These are phyloP conservation scores for Yamadazyma nakazawae DNA, from an alignment of 805 yeast species.

Conservation along the genomic window DNA sequence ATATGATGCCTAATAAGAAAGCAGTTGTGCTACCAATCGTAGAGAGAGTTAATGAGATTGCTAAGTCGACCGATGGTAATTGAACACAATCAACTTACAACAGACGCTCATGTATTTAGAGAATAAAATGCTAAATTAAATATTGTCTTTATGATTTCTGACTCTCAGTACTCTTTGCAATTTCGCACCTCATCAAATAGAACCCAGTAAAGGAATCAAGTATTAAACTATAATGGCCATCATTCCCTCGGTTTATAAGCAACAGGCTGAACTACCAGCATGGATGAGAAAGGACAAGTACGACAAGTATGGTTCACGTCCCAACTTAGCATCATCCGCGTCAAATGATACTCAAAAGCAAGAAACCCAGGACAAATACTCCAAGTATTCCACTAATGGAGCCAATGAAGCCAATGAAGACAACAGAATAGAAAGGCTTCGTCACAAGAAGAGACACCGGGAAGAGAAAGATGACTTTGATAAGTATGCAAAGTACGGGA, in stretches of 20 bases:
- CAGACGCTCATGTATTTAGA: too few species aligned
- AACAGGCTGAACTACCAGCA: constrained; percentile 29
- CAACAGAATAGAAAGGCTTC: constrained; percentile 8
- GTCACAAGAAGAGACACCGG: not conserved
- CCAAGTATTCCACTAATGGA: constrained; percentile 19
- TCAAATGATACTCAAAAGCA: not conserved
- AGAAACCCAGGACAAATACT: not conserved
- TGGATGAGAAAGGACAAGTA: constrained; percentile 31
- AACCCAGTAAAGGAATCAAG: not conserved
- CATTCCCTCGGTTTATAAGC: constrained; percentile 14
- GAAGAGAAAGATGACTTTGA: not conserved
- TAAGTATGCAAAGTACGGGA: constrained; percentile 3
- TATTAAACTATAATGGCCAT: constrained; percentile 1
- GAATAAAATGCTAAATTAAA: too few species aligned
- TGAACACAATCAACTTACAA: not conserved
- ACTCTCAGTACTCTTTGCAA: too few species aligned
- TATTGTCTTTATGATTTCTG: too few species aligned
- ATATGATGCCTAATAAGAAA: constrained; percentile 29
- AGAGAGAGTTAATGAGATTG: constrained; percentile 12
- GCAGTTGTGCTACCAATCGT: constrained; percentile 18
- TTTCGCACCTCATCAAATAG: not conserved
- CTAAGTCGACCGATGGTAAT: not conserved
- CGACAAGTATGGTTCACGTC: constrained; percentile 34
- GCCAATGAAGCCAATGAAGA: constrained; percentile 6
- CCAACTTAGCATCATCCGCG: not conserved